Evolutionary conservation across 2,329 filamentous ascomycete species (phyloP), one percentile per base, ranked within the genome.

Genomic region (Beauveria scarabaeidicola): DNA sequence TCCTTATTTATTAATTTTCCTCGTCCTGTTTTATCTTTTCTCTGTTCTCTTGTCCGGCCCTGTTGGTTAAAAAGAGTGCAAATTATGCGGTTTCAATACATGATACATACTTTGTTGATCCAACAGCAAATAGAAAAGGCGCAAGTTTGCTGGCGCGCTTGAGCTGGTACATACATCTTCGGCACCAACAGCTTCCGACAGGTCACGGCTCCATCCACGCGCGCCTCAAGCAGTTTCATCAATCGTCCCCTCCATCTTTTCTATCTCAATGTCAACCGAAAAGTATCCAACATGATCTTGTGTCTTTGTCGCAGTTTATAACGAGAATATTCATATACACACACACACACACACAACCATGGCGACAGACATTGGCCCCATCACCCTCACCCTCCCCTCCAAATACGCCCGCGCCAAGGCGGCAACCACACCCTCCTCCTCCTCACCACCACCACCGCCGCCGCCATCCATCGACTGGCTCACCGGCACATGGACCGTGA

Each of bases 401-500:
- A 59, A 53, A 25, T 52, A 59, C 50, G 32, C 25, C 40, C 29
- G 38, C 38, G 19, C 29, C 21, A 32, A 23, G 17, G 6, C 41
- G 15, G 15, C 23, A 5, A 21, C 10, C 47, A 19, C 23, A n/a
- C n/a, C n/a, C n/a, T n/a, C n/a, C n/a, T n/a, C n/a, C n/a, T n/a
- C n/a, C n/a, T n/a, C 40, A 8, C 5, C 54, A 19, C 19, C 54
- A 9, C n/a, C 52, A 19, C 25, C 27, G 27, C 48, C 56, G 38
- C 56, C 48, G 40, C 58, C 58, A 17, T 21, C 81, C 3, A 71
- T 84, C 27, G 72, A 79, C 60, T 89, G 82, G 79, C 81, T 91
- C 50, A 73, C 78, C 56, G 78, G 85, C 62, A 88, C 83, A 61
- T 91, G 88, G 88, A 75, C 81, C 66, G 87, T 91, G 60, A 89